phyloP scores from a whole-genome alignment of 306 rosid species.

The Cucurbita ficifolia region DNA sequence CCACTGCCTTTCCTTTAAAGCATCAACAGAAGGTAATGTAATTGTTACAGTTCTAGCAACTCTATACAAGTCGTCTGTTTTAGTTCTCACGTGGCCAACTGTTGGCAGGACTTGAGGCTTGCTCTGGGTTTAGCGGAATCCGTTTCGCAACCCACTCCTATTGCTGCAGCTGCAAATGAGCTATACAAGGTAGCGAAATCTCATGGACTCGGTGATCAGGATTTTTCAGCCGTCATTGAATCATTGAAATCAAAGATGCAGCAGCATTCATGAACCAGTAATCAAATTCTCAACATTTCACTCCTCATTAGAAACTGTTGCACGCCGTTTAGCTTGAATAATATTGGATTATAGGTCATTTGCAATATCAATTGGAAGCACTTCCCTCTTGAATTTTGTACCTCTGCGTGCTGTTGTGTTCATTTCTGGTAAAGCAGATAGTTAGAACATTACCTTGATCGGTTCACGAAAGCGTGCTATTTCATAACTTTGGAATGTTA shows the following conservation, averaged over 20 bases:
- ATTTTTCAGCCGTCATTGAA: slow-evolving; percentile 93
- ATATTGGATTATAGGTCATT: neutral
- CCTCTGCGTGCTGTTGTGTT: neutral
- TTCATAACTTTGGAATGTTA: neutral
- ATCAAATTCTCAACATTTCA: neutral
- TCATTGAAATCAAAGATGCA: slow-evolving; percentile 59
- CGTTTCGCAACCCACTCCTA: slow-evolving; percentile 75
- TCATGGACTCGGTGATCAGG: slow-evolving; percentile 67
- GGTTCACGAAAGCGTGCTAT: neutral
- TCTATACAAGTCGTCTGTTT: neutral
- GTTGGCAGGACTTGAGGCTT: slow-evolving; percentile 79
- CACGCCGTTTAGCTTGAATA: neutral
- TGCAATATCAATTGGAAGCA: neutral
- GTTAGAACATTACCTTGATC: neutral
- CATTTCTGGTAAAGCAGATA: neutral
- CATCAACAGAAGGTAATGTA: slow-evolving; percentile 94
- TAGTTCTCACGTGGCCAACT: neutral
- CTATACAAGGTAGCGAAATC: slow-evolving; percentile 88
- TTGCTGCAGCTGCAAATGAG: slow-evolving; percentile 93
- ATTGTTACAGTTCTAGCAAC: slow-evolving; percentile 4
- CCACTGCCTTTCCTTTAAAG: slow-evolving; percentile 85
- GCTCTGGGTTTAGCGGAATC: slow-evolving; percentile 87
- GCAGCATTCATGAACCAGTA: slow-evolving; percentile 17
- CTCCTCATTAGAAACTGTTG: neutral
- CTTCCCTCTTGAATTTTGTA: neutral